phyloP scores from a whole-genome alignment of 306 rosid genomes.

The Trifolium repens region DNA sequence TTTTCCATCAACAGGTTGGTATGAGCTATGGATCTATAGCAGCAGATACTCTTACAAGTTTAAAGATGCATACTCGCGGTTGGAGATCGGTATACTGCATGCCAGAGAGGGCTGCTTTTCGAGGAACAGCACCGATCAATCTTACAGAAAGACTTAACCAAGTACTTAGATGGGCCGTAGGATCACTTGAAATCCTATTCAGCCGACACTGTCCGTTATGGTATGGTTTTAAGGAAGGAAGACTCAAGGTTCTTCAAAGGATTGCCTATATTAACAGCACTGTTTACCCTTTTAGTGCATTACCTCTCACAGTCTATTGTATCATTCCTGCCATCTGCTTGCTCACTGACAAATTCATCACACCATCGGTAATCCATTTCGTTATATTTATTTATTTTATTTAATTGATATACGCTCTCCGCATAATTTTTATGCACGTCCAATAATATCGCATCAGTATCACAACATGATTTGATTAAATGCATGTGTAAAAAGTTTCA shows the following conservation, averaged over 20 bases:
- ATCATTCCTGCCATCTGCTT: slow-evolving; percentile 90
- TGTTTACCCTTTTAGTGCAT: slow-evolving; percentile 89
- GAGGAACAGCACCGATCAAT: slow-evolving; percentile 96
- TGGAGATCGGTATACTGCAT: slow-evolving; percentile 95
- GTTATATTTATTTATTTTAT: not conserved
- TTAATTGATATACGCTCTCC: not conserved
- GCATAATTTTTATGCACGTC: not conserved
- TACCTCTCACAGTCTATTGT: slow-evolving; percentile 83
- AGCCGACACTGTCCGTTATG: slow-evolving; percentile 85
- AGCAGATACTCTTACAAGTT: slow-evolving; percentile 80
- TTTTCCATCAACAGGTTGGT: slow-evolving; percentile 64
- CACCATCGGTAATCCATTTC: slow-evolving; percentile 72
- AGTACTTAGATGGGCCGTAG: slow-evolving; percentile 94
- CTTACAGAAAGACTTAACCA: slow-evolving; percentile 92
- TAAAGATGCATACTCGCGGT: slow-evolving; percentile 89
- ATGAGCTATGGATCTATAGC: slow-evolving; percentile 92
- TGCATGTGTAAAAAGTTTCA: too few species aligned
- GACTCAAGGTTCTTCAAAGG: slow-evolving; percentile 89
- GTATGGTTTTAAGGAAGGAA: slow-evolving; percentile 78
- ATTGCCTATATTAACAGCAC: slow-evolving; percentile 85
- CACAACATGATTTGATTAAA: too few species aligned
- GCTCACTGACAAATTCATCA: slow-evolving; percentile 96
- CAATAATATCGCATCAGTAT: too few species aligned
- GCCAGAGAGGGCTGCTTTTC: slow-evolving; percentile 82
- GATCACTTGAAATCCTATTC: slow-evolving; percentile 94